These are phyloP conservation scores for Lepidium campestre DNA, from an alignment of 441 rosid genomes.

Conservation along the genomic window DNA sequence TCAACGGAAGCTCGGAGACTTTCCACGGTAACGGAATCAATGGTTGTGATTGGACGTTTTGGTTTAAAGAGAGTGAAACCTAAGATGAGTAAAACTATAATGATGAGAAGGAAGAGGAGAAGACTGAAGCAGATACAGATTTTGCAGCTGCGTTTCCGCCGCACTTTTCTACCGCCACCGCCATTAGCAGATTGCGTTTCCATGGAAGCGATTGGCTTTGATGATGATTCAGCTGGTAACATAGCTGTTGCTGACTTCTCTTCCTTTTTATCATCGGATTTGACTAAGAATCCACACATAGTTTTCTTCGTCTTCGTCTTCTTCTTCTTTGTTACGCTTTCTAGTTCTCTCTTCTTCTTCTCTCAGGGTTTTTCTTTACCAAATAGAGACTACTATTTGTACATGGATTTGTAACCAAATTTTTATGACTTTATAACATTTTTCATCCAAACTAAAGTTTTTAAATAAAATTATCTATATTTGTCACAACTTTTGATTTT, in stretches of 20 bases:
- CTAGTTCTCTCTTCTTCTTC: neutral
- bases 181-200: conserved; percentile 23
- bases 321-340: conserved; percentile 15
- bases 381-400: neutral
- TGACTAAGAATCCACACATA: neutral
- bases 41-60: conserved; percentile 40
- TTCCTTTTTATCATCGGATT: conserved; percentile 3
- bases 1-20: conserved; percentile 34
- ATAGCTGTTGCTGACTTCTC: conserved; percentile 11
- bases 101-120: conserved; percentile 26
- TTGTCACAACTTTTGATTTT: no score
- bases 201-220: conserved; percentile 20
- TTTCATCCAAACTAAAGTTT: no score
- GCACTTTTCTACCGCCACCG: conserved; percentile 6
- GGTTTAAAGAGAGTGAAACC: conserved; percentile 76
- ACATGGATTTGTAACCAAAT: neutral
- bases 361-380: neutral
- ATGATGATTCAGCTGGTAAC: neutral
- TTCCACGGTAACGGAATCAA: conserved; percentile 38
- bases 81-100: conserved; percentile 41
- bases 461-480: no score
- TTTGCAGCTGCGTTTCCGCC: conserved; percentile 35
- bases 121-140: conserved; percentile 36
- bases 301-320: neutral
- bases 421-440: no score